A percentile compares a stretch with the other conserved stretches of the same genome.
Conservation (phyloP, 2,329 filamentous ascomycete genomes). For the Pseudogymnoascus destructans region DNA sequence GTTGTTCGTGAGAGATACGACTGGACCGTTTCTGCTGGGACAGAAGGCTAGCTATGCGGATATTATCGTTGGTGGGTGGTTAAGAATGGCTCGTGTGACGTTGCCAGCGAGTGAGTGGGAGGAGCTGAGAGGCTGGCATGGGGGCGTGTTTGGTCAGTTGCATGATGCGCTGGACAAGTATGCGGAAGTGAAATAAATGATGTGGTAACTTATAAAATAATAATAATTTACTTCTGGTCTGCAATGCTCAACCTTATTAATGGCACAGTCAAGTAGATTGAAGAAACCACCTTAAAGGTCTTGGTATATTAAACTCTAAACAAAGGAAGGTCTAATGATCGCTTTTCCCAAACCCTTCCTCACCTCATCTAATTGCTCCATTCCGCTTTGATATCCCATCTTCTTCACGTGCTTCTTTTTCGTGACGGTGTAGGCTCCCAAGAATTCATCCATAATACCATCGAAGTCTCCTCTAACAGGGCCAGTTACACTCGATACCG, state of each 20-base stretch:
- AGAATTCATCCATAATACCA: constrained; percentile 82
- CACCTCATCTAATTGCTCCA: constrained; percentile 86
- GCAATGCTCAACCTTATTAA: neutral
- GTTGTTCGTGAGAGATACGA: constrained; percentile 24
- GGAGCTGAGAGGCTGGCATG: constrained; percentile 13
- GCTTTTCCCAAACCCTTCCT: constrained; percentile 67
- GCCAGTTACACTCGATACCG: constrained; percentile 54
- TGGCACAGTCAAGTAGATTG: neutral
- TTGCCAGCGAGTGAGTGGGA: constrained; percentile 12
- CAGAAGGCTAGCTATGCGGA: constrained; percentile 30
- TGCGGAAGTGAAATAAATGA: constrained; percentile 5
- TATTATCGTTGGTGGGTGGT: constrained; percentile 31
- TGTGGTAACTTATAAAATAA: neutral
- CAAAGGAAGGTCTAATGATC: constrained; percentile 33
- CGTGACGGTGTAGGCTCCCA: constrained; percentile 57
- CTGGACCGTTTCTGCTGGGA: constrained; percentile 20
- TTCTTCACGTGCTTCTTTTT: constrained; percentile 69
- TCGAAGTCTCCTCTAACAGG: constrained; percentile 70
- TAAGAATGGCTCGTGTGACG: constrained; percentile 24
- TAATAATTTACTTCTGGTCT: neutral
- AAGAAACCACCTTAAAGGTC: neutral
- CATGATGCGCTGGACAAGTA: constrained; percentile 13
- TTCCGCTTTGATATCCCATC: constrained; percentile 64
- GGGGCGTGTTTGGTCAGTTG: constrained; percentile 12
- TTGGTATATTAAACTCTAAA: constrained; percentile 8